phyloP scores from a whole-genome alignment of 2,329 filamentous ascomycete species.

The Thelonectria olida region DNA sequence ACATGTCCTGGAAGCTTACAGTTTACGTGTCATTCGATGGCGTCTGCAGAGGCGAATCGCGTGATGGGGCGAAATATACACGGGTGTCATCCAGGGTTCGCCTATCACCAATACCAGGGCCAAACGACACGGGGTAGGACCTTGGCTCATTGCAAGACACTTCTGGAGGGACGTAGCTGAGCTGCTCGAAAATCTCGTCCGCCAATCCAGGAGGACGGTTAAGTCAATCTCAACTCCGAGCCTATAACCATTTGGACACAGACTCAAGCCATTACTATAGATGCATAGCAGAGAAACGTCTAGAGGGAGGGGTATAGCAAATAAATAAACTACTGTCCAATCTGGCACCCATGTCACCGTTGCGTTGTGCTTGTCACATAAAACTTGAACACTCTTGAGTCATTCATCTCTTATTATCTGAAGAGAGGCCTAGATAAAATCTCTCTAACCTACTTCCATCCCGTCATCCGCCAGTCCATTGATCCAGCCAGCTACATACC shows the following conservation, averaged over 20 bases:
- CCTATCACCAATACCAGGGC: background rate
- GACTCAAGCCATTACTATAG: too few relatives aligned
- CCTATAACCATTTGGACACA: too few relatives aligned
- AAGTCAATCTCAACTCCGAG: too few relatives aligned
- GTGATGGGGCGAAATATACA: background rate
- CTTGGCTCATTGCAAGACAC: too few relatives aligned
- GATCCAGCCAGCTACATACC: background rate
- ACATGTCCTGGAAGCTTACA: background rate
- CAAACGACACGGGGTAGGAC: too few relatives aligned
- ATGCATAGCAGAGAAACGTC: too few relatives aligned
- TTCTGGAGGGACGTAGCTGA: too few relatives aligned
- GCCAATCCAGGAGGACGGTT: too few relatives aligned
- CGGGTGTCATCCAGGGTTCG: background rate
- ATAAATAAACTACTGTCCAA: background rate
- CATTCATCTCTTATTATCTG: constrained; percentile 18
- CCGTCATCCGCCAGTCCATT: constrained; percentile 9
- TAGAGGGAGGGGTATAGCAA: too few relatives aligned
- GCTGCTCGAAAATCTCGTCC: too few relatives aligned
- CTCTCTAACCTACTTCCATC: constrained; percentile 12
- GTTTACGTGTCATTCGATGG: background rate
- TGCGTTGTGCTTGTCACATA: background rate
- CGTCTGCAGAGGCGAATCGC: background rate
- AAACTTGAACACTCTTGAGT: background rate
- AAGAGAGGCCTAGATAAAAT: constrained; percentile 18
- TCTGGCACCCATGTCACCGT: background rate